A percentile compares a stretch with the other conserved stretches of the same genome.
Conservation (phyloP, 2,329 filamentous ascomycete species). For the Trichoderma hamatum region DNA sequence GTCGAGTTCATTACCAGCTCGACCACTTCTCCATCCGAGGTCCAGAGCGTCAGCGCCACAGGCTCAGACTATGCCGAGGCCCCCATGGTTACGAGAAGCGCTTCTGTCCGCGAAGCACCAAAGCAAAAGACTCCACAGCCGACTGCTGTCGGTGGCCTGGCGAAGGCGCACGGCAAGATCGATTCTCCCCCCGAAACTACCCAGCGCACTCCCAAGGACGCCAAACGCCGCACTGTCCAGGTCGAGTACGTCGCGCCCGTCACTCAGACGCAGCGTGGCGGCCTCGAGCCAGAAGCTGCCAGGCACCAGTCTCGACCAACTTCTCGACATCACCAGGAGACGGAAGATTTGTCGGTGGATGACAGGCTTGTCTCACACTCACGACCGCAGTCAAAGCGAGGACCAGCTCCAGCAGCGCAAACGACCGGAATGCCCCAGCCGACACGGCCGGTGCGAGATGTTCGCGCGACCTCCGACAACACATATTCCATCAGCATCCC, state of each 20-base stretch:
- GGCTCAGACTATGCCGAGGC: slow-evolving; percentile 58
- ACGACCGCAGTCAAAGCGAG: slow-evolving; percentile 46
- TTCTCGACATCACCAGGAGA: slow-evolving; percentile 50
- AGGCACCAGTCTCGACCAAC: slow-evolving; percentile 35
- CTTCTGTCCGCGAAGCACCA: slow-evolving; percentile 85
- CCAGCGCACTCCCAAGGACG: slow-evolving; percentile 73
- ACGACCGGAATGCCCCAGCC: slow-evolving; percentile 32
- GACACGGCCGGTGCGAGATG: slow-evolving; percentile 37
- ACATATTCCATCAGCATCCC: slow-evolving; percentile 49
- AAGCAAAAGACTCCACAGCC: slow-evolving; percentile 64
- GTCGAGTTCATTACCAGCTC: slow-evolving; percentile 97
- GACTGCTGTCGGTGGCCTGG: slow-evolving; percentile 63
- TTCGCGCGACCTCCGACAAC: slow-evolving; percentile 46
- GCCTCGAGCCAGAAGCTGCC: slow-evolving; percentile 35
- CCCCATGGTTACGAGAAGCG: slow-evolving; percentile 74
- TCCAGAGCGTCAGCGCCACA: slow-evolving; percentile 75
- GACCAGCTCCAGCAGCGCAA: slow-evolving; percentile 51
- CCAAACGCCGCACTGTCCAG: slow-evolving; percentile 92
- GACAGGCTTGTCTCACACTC: slow-evolving; percentile 59
- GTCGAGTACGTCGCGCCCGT: slow-evolving; percentile 95
- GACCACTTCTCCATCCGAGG: slow-evolving; percentile 83
- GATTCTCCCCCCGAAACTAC: slow-evolving; percentile 64
- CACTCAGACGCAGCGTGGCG: slow-evolving; percentile 78
- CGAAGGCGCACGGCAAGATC: slow-evolving; percentile 73
- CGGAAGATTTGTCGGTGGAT: slow-evolving; percentile 40